Evolutionary conservation across 257 asterid species (phyloP).

Genomic region (Solanum bulbocastanum): DNA sequence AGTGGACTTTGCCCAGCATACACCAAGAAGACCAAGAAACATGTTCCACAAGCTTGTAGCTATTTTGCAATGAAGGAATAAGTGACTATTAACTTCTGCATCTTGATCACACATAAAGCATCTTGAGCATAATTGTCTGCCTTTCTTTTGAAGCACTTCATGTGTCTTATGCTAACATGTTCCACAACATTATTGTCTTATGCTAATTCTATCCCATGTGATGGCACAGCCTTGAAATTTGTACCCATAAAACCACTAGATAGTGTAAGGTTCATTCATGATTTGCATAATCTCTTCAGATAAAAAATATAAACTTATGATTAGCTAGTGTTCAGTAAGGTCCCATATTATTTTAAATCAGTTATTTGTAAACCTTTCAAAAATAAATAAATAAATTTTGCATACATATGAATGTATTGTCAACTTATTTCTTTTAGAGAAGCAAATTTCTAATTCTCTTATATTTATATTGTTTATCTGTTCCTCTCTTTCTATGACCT

Average conservation of each 20-base stretch:
- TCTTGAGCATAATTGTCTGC: no score
- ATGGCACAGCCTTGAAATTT: neutral
- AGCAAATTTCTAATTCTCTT: neutral
- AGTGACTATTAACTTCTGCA: no score
- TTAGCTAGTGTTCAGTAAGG: neutral
- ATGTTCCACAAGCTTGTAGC: no score
- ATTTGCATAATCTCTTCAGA: neutral
- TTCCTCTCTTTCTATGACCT: neutral
- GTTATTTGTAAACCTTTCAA: neutral
- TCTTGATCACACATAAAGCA: no score
- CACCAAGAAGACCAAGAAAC: no score
- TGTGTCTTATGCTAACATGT: no score
- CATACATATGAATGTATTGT: neutral
- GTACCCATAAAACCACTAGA: neutral
- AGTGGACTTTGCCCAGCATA: no score
- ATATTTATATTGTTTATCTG: neutral
- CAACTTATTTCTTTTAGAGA: neutral
- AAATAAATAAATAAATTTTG: neutral
- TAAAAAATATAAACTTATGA: neutral
- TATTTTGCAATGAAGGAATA: no score
- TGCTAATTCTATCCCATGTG: neutral
- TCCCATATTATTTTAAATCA: neutral
- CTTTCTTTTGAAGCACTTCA: no score
- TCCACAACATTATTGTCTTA: neutral
- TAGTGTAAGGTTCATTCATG: neutral